Percentiles rank a stretch among this genome's conserved stretches.
These are phyloP conservation scores for Cytospora leucostoma DNA, from an alignment of 2,329 filamentous ascomycete species.

Conservation along the genomic window DNA sequence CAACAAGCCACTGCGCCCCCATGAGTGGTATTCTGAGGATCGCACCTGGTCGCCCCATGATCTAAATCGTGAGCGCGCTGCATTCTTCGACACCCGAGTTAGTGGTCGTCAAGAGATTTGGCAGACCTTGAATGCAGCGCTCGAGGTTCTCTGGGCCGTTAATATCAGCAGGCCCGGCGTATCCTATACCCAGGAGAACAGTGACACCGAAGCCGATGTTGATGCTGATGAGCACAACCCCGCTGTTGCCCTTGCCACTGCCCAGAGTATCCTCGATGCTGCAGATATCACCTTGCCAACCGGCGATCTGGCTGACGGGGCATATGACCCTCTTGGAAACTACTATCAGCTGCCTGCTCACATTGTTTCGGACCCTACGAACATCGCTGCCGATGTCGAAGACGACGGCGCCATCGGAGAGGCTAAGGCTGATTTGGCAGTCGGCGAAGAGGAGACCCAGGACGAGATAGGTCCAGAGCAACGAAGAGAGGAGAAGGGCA, in stretches of 20 bases:
- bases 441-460: conserved; percentile 33
- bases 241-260: conserved; percentile 57
- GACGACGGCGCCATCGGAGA: conserved; percentile 20
- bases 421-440: conserved; percentile 31
- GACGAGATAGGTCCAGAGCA: conserved; percentile 31
- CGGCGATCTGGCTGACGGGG: conserved; percentile 70
- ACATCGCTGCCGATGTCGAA: conserved; percentile 43
- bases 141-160: conserved; percentile 66
- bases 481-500: conserved; percentile 55
- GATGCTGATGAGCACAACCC: conserved; percentile 41
- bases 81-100: conserved; percentile 90
- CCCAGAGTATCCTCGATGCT: conserved; percentile 79
- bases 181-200: neutral
- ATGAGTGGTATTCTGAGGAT: conserved; percentile 65
- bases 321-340: conserved; percentile 70
- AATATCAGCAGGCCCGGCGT: conserved; percentile 36
- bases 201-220: conserved; percentile 14
- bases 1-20: conserved; percentile 67
- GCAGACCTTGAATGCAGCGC: conserved; percentile 69
- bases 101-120: conserved; percentile 78
- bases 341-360: conserved; percentile 70
- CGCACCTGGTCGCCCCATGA: conserved; percentile 69
- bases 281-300: conserved; percentile 75
- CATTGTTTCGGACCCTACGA: conserved; percentile 68
- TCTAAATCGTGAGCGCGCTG: conserved; percentile 70